Evolutionary conservation across 2,329 filamentous ascomycete genomes (phyloP).

Genomic region (Colletotrichum destructivum): DNA sequence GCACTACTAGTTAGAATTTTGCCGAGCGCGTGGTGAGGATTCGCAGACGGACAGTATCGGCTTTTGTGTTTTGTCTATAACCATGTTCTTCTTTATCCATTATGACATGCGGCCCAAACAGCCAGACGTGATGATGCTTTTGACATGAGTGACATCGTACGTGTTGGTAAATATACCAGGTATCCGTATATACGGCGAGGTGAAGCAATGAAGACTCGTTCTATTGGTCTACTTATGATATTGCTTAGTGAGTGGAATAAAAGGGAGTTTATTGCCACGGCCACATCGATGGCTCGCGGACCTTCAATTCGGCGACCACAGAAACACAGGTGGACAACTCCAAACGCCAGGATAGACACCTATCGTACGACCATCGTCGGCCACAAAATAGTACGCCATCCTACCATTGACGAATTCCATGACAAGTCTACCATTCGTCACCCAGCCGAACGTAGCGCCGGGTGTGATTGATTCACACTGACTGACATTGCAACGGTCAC

Average conservation of each 20-base stretch:
- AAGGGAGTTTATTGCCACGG: too few species aligned
- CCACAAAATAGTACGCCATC: slow-evolving; percentile 7
- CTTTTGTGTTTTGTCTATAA: not conserved
- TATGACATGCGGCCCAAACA: not conserved
- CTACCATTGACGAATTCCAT: slow-evolving; percentile 2
- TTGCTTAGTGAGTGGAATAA: not conserved
- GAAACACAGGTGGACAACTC: slow-evolving; percentile 7
- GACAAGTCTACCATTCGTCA: not conserved
- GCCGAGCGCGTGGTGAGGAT: not conserved
- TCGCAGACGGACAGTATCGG: not conserved
- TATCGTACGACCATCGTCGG: slow-evolving; percentile 16
- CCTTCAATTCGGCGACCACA: not conserved
- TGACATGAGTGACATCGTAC: not conserved
- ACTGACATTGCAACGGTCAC: not conserved
- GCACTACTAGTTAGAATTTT: not conserved
- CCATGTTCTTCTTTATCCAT: not conserved
- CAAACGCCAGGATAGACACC: slow-evolving; percentile 14
- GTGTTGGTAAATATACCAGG: too few species aligned
- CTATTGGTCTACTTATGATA: too few species aligned
- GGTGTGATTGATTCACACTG: slow-evolving; percentile 6
- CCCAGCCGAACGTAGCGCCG: slow-evolving; percentile 10
- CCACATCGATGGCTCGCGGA: not conserved
- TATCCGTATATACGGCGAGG: too few species aligned
- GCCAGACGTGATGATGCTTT: not conserved
- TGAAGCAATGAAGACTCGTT: rapidly evolving